Evolutionary conservation across 306 rosid genomes (phyloP).

Genomic region (Sicyos baderoa): DNA sequence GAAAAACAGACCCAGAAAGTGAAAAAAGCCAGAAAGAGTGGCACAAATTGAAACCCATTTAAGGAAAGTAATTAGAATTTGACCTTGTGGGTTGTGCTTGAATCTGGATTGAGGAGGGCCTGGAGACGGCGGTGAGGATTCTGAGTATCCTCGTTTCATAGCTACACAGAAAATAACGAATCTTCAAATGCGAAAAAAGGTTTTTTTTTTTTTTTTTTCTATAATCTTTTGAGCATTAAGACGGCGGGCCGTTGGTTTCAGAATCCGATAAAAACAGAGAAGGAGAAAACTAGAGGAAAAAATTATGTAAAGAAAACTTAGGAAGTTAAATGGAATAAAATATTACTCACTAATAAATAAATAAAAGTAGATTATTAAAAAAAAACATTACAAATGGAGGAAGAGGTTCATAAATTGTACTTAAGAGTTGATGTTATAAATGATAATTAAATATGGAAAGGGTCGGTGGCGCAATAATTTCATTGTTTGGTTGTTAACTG

Average conservation of each 20-base stretch:
- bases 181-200: not conserved
- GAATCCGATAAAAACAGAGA: not conserved
- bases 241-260: not conserved
- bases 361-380: too few relatives aligned
- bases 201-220: not conserved
- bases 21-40: not conserved
- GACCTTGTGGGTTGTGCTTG: conserved; percentile 73
- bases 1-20: conserved; percentile 32
- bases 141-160: conserved; percentile 82
- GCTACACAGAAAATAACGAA: too few relatives aligned
- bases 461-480: too few relatives aligned
- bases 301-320: too few relatives aligned
- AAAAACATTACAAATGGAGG: too few relatives aligned
- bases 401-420: too few relatives aligned
- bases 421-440: too few relatives aligned
- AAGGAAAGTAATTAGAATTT: conserved; percentile 21
- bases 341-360: too few relatives aligned
- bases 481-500: too few relatives aligned
- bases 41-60: conserved; percentile 20
- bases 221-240: not conserved
- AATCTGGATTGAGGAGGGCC: conserved; percentile 83
- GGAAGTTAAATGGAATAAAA: too few relatives aligned
- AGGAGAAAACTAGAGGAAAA: too few relatives aligned
- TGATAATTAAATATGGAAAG: too few relatives aligned
- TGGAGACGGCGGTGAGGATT: conserved; percentile 56